A percentile compares a stretch with the other conserved stretches of the same genome.
phyloP scores from a whole-genome alignment of 768 basidiomycete species.

The Pholiota molesta region DNA sequence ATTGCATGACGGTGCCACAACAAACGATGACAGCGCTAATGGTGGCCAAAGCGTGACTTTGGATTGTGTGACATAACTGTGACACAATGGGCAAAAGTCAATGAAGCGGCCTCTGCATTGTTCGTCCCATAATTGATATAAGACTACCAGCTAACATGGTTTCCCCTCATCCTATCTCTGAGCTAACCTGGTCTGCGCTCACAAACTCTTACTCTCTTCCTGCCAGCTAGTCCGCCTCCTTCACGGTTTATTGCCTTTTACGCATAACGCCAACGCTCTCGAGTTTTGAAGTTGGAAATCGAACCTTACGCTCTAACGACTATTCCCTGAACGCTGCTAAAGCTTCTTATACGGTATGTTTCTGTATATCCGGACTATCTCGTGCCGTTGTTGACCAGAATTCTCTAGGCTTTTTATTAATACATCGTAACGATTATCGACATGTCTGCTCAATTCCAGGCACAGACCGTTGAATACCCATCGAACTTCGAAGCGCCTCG shows the following conservation, averaged over 20 bases:
- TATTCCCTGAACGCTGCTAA: not conserved
- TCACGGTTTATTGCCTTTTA: not conserved
- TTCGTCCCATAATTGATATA: conserved; percentile 23
- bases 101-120: conserved; percentile 2
- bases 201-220: not conserved
- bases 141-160: conserved; percentile 12
- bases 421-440: not conserved
- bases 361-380: not conserved
- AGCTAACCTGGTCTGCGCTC: conserved; percentile 34
- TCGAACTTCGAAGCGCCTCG: conserved; percentile 20
- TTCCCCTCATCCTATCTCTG: conserved; percentile 23
- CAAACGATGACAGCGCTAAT: conserved; percentile 1
- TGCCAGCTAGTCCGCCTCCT: not conserved
- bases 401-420: not conserved
- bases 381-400: not conserved
- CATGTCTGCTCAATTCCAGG: conserved; percentile 6
- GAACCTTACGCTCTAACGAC: not conserved
- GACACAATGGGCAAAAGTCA: conserved; percentile 10
- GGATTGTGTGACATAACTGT: conserved; percentile 1
- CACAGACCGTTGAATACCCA: conserved; percentile 18
- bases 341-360: not conserved
- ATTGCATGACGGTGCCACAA: not conserved
- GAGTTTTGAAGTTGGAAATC: not conserved
- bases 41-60: conserved; percentile 15
- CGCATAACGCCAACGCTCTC: not conserved